Evolutionary conservation across 1,284 basidiomycete genomes (phyloP).

Genomic region (Waitea zeae): DNA sequence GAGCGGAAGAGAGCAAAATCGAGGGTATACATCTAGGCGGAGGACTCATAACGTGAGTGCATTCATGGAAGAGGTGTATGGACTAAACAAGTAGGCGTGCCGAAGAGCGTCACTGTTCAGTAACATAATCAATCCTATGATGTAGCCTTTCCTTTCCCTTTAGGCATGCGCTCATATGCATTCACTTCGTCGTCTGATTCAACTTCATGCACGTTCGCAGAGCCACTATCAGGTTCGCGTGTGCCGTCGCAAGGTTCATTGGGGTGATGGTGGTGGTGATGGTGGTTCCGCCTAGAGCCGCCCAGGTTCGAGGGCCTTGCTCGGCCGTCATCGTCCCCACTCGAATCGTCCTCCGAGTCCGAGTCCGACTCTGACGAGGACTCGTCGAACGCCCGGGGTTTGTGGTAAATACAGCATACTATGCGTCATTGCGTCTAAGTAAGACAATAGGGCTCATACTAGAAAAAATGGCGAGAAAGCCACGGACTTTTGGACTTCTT

Average conservation of each 20-base stretch:
- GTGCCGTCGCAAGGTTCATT: constrained; percentile 9
- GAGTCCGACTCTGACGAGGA: constrained; percentile 50
- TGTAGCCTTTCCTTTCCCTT: constrained; percentile 25
- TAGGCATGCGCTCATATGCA: constrained; percentile 38
- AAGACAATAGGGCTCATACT: background rate
- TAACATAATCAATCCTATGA: too few relatives aligned
- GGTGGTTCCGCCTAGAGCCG: constrained; percentile 11
- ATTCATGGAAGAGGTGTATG: too few relatives aligned
- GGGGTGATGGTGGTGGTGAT: constrained; percentile 12
- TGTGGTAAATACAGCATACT: constrained; percentile 88
- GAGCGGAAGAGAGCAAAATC: too few relatives aligned
- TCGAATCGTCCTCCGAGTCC: constrained; percentile 21
- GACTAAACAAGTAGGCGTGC: too few relatives aligned
- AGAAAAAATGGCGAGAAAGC: background rate
- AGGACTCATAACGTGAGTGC: too few relatives aligned
- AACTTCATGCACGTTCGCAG: constrained; percentile 15
- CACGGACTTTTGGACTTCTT: constrained; percentile 75
- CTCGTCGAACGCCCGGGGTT: constrained; percentile 61
- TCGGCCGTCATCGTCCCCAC: constrained; percentile 23
- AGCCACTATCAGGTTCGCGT: constrained; percentile 9
- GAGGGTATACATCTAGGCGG: too few relatives aligned
- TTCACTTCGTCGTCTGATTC: constrained; percentile 24
- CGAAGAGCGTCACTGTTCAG: too few relatives aligned
- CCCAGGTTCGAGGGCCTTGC: constrained; percentile 9
- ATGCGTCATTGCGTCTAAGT: too few relatives aligned